Evolutionary conservation across 2,329 filamentous ascomycete species (phyloP), one percentile per base, ranked within the genome.

Genomic region (Aspergillus fructus): DNA sequence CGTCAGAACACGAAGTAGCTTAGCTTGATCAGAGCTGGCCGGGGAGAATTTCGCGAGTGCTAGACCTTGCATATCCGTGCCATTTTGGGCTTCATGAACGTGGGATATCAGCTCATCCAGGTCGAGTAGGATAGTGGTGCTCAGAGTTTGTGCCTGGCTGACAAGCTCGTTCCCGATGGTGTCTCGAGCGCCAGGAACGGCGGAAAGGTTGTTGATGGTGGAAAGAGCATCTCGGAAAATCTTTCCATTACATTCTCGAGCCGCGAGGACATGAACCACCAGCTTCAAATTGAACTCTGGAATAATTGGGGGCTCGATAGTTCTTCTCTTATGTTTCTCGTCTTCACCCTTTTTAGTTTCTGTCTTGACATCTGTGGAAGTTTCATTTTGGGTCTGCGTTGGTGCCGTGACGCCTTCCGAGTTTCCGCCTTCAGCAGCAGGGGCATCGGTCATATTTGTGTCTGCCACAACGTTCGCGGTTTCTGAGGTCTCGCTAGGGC

Each of bases 151-250:
- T 49, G 94, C 93, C 74, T 97, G 93, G 49, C 85, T 84, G 58
- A 96, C 90, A 50, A 99, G 83, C 75, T 99, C 93, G 64, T 90
- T 88, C n/a, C 94, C 94, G 72, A 99, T 97, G 11, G 91, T 83
- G 53, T 89, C 85, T 75, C 96, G 94, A 17, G 93, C 92, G 12
- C 89, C 91, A 15, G 93, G 92, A 59, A 99, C 94, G 40, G 90
- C 88, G 5, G 93, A 97, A 43, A 99, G 83, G 69, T 97, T 97
- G 78, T 96, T 97, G 80, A 99, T 96, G n/a, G 96, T 96, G 15
- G 93, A 94, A 53, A 99, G 84, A 0, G 94, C 97, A 74, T 97
- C 96, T 71, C 94, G 90, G 82, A 99, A 99, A 0, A 94, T 97
- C 80, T 96, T 97, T 62, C 91, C 93, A 70, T 91, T 96, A 77